These are phyloP conservation scores for Puccinia horiana DNA, from an alignment of 1,284 basidiomycete species.

Conservation along the genomic window DNA sequence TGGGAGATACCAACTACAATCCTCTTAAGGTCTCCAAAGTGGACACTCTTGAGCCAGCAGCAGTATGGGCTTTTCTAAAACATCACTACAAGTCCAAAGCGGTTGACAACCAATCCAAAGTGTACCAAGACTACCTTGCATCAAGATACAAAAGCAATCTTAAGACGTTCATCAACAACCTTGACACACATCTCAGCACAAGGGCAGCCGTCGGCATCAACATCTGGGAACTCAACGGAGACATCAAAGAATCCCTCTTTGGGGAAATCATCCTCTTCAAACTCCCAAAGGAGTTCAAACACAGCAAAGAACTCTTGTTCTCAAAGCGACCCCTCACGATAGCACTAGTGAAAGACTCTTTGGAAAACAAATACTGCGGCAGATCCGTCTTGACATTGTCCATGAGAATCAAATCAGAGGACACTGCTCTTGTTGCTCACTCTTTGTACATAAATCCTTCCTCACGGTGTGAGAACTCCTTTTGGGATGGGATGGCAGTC, in stretches of 20 bases:
- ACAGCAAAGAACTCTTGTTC: not conserved
- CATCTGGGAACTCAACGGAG: not conserved
- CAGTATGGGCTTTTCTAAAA: not conserved
- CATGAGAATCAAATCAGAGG: not conserved
- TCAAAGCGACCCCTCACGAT: not conserved
- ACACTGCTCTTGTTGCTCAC: not conserved
- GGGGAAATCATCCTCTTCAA: not conserved
- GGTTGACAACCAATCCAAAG: not conserved
- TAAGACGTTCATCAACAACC: not conserved
- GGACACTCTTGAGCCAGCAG: no score
- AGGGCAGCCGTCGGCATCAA: not conserved
- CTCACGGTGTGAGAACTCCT: no score
- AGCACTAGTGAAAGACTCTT: not conserved
- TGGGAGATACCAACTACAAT: no score
- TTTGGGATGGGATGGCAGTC: no score
- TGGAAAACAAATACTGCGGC: not conserved
- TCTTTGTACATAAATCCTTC: no score
- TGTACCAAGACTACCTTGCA: not conserved
- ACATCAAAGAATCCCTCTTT: not conserved
- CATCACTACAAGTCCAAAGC: not conserved
- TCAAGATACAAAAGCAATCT: not conserved
- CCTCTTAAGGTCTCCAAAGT: no score
- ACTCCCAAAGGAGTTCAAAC: not conserved
- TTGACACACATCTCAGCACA: not conserved
- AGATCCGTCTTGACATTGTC: not conserved